Base-by-base conservation (phyloP, 495 filamentous ascomycete species). In the Chaetomium cochliodes region DNA sequence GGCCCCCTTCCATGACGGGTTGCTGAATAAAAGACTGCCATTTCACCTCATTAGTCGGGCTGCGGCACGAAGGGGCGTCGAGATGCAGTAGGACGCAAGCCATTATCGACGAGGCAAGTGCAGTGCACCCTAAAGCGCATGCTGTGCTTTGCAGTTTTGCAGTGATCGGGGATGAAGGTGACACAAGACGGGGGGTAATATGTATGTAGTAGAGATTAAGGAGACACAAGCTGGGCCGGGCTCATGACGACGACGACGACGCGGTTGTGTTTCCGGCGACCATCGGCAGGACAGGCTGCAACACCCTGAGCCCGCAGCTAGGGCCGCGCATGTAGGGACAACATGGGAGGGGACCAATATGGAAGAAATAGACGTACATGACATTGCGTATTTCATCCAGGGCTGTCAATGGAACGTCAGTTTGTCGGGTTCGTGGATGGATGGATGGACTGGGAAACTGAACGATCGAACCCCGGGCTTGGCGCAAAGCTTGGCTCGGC, bases 1-100 rank as follows among this genome's bases (percentile, higher is more conserved):
- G 28, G 70, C 74, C 39, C 72, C 71, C 37, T 63, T 69, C 75
- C 76, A 80, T 22, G 75, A 73, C 28, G 79, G 79, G 72, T 80
- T 81, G 65, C 77, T 81, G 64, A 81, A 78, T 56, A 81, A 73
- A 69, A 81, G 73, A 69, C 79, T 81, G 65, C n/a, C 53, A 65
- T 56, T 4, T 22, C n/a, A 39, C 46, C 7, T 22, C n/a, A 39
- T 52, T 18, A 46, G 58, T 62, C 23, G 50, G 56, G 25, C 46
- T 20, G 46, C 46, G 8, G 8, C 20, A 22, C 16, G 46, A 50
- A 50, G 18, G n/a, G n/a, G 46, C 6, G n/a, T 23, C 8, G 0
- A 6, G 18, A 20, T 50, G 16, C 18, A 23, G n/a, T 5, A 20
- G 20, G 20, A 12, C 33, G 6, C 33, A 12, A 12, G 33, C 9